Evolutionary conservation across 2,329 filamentous ascomycete genomes (phyloP).

Genomic region (Trichoderma pleuroti): DNA sequence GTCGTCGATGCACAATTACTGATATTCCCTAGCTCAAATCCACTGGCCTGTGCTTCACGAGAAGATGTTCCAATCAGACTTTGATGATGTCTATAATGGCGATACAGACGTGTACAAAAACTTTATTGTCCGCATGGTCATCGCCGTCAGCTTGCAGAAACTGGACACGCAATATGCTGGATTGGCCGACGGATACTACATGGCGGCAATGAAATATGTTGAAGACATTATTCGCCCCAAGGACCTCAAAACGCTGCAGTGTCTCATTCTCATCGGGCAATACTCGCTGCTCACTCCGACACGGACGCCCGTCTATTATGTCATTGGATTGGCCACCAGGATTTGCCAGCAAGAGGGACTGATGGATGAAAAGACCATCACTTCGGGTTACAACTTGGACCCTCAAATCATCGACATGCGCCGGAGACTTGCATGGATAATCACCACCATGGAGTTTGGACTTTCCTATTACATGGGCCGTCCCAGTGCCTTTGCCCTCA

Average conservation of each 20-base stretch:
- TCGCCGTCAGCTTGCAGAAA: constrained; percentile 93
- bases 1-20: constrained; percentile 5
- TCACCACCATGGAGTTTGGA: constrained; percentile 83
- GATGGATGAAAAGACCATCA: constrained; percentile 84
- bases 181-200: constrained; percentile 89
- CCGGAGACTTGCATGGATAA: constrained; percentile 81
- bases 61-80: constrained; percentile 67
- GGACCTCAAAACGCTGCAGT: constrained; percentile 86
- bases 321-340: constrained; percentile 81
- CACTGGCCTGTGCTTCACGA: constrained; percentile 88
- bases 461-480: constrained; percentile 84
- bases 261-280: constrained; percentile 79
- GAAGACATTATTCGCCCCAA: constrained; percentile 83
- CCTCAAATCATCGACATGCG: constrained; percentile 83
- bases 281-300: constrained; percentile 93
- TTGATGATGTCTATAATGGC: constrained; percentile 77
- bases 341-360: constrained; percentile 87
- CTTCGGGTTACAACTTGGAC: constrained; percentile 59
- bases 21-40: constrained; percentile 65
- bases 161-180: constrained; percentile 87
- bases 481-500: constrained; percentile 78
- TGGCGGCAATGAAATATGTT: constrained; percentile 80
- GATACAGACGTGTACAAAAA: constrained; percentile 77
- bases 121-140: constrained; percentile 84
- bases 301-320: constrained; percentile 86